Evolutionary conservation across 371 early-diverging fungal species (phyloP), one percentile per base, ranked within the genome.

Genomic region (Entomophthora muscae): DNA sequence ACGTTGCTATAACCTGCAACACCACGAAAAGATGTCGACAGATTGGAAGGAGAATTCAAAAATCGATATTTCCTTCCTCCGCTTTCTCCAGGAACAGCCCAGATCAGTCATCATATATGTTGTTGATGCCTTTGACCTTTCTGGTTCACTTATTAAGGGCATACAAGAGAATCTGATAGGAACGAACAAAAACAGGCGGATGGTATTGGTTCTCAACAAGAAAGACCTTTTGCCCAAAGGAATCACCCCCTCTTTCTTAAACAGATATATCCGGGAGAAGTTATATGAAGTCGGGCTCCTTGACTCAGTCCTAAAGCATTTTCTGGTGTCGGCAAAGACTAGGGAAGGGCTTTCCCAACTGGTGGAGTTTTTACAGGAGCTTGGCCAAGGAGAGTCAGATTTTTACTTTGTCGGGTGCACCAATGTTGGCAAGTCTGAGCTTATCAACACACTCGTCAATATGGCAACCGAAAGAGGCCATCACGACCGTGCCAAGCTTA

Each of bases 361-460:
- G 56, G 69, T 80, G 27, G 71, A 71, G 3, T 72, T 72, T 2
- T 71, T 85, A 1, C 65, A 68, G 1, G 63, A 67, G n/a, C 75
- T 71, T 10, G 70, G 78, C 22, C 59, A 73, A 1, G 73, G 76
- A 2, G 76, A 76, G 1, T 81, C 83, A 62, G 83, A 86, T 66
- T 67, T 87, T 1, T 86, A 84, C 63, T 63, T 86, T 57, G 75
- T 87, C 3, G 87, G 87, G 0, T 76, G 78, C 29, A 83, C 84
- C 1, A 87, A 86, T 63, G 85, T 81, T 3, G 87, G 87, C 42
- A 87, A 87, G 68, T 83, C 84, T 0, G 81, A 83, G 22, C 70
- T 87, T 0, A 72, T 85, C 52, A 84, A 87, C 57, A 73, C 77
- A 17, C 68, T 85, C 30, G 66, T 84, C 61, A 67, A 73, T 13